These are phyloP conservation scores for Cladobotryum mycophilum DNA, from an alignment of 2,329 filamentous ascomycete genomes.

Conservation along the genomic window DNA sequence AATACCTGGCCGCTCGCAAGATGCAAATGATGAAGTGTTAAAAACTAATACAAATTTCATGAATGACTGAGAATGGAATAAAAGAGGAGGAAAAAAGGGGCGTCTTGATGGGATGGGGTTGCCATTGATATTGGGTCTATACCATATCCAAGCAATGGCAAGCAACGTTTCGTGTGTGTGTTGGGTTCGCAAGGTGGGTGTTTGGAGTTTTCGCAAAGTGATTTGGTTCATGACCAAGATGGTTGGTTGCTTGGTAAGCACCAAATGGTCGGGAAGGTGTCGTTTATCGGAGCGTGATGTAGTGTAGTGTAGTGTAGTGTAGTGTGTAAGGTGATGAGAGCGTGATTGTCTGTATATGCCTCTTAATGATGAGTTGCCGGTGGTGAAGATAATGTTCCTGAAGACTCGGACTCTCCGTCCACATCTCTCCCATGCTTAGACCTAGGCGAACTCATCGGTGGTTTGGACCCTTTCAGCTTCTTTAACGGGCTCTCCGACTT, in stretches of 20 bases:
- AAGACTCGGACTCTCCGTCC: slow-evolving; percentile 51
- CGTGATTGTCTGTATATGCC: neutral
- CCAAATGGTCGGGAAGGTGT: no score
- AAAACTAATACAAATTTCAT: slow-evolving; percentile 14
- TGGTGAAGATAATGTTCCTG: slow-evolving; percentile 50
- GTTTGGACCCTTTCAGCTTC: slow-evolving; percentile 41
- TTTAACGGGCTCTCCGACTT: slow-evolving; percentile 36
- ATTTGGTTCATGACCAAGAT: no score
- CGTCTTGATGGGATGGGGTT: no score
- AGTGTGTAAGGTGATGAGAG: no score
- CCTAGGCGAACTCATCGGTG: slow-evolving; percentile 41
- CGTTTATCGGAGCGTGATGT: no score
- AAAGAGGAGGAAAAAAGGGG: neutral
- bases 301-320: no score
- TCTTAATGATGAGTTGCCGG: slow-evolving; percentile 21
- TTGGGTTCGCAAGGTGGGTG: no score
- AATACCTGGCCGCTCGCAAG: slow-evolving; percentile 12
- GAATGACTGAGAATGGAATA: slow-evolving; percentile 4
- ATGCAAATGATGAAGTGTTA: slow-evolving; percentile 11
- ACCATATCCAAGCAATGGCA: no score
- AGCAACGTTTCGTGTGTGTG: no score
- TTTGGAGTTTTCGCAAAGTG: no score
- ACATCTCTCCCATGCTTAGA: slow-evolving; percentile 44
- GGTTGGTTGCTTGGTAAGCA: no score
- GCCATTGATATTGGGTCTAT: no score